Base-by-base conservation (phyloP, 192 early-diverging fungal genomes). In the Phlyctochytrium arcticum region DNA sequence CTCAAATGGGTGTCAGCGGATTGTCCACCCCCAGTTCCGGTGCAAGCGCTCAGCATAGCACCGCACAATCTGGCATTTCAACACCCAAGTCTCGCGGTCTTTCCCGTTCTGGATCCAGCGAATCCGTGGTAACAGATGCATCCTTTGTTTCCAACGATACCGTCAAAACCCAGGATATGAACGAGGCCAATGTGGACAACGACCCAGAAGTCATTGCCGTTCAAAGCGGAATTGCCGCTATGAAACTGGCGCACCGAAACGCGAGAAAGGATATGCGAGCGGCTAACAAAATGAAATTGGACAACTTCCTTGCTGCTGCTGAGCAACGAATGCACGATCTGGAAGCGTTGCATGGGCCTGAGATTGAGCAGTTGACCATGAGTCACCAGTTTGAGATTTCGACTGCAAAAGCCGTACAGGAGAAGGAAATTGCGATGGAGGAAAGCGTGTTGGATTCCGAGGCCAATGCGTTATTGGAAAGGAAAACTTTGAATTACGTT, bases 381-480 rank as follows among this genome's bases (percentile, higher is more conserved):
- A 46, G 58, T 0, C 75, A 77, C 17, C 66, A 64, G 36, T 15
- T 15, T 0, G 66, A 72, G 50, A 5, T 75, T 9, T 31, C 53
- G 19, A 48, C 67, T 3, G 12, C 69, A 0, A 23, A 26, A 33
- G 50, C 50, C 12, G 44, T 57, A 15, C 76, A 78, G 35, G 69
- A 71, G 9, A 67, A 69, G 48, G 76, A 78, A 48, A 60, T 75
- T 32, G 49, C 46, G 49, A 78, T 78, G 72, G 76, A 78, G 62
- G 65, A 59, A 29, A 27, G 36, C n/a, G 58, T 78, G 23, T 73
- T 72, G 21, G 73, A 72, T 48, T 53, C 65, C 7, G 76, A 78
- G 50, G 49, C 54, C 33, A 68, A 75, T 19, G 60, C 60, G 60
- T 44, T 78, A 12, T 30, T 65, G 10, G 76, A 78, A 56, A 47